Percentiles rank a stretch among this genome's conserved stretches.
phyloP scores from a whole-genome alignment of 768 basidiomycete species.

The Leccinum boreale region DNA sequence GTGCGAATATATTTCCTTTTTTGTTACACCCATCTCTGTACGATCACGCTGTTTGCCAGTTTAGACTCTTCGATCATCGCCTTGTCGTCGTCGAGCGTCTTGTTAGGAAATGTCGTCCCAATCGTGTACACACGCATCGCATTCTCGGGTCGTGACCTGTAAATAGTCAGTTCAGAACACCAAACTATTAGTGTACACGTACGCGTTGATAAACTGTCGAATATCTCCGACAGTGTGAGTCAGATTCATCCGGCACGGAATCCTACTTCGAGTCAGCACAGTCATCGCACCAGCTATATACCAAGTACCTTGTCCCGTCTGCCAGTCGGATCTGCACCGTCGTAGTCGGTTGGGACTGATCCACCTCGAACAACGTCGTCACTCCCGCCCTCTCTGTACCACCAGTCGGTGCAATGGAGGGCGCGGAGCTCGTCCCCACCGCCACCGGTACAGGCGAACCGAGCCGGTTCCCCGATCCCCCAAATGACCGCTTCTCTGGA shows the following conservation, averaged over 20 bases:
- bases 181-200: not conserved
- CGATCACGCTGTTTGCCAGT: conserved; percentile 77
- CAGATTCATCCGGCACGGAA: conserved; percentile 85
- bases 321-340: conserved; percentile 87
- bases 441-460: conserved; percentile 66
- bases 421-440: no score
- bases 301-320: conserved; percentile 81
- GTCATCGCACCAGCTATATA: conserved; percentile 43
- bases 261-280: conserved; percentile 36
- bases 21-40: conserved; percentile 66
- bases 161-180: conserved; percentile 2
- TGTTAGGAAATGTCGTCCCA: conserved; percentile 86
- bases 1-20: conserved; percentile 20
- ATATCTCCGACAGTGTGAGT: conserved; percentile 87
- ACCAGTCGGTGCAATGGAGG: no score
- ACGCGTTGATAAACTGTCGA: conserved; percentile 88
- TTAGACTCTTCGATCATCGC: conserved; percentile 72
- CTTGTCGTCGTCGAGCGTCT: conserved; percentile 58
- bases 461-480: conserved; percentile 75
- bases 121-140: conserved; percentile 64
- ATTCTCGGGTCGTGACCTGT: conserved; percentile 71
- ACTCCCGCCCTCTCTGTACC: no score
- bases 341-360: conserved; percentile 77
- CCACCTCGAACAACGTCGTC: conserved; percentile 23
- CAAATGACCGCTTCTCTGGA: conserved; percentile 57